Conservation (phyloP, 2,329 filamentous ascomycete species). For the Colletotrichum chlorophyti region DNA sequence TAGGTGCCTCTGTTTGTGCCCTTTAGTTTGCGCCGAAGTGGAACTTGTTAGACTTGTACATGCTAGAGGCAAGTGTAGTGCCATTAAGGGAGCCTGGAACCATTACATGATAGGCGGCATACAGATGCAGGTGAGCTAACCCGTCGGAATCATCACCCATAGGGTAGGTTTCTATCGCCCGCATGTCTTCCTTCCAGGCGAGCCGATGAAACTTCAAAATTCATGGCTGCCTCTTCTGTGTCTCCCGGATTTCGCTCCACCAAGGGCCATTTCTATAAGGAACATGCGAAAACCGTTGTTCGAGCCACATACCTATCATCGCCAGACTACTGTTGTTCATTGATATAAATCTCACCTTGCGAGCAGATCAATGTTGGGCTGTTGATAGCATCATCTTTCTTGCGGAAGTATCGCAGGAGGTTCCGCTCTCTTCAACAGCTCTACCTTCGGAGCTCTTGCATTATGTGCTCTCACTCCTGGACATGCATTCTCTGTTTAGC, state of each 20-base stretch:
- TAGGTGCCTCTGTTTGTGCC: no score
- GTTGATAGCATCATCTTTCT: slow-evolving; percentile 39
- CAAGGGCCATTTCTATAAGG: slow-evolving; percentile 30
- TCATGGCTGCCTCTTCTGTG: slow-evolving; percentile 3
- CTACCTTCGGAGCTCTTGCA: slow-evolving; percentile 40
- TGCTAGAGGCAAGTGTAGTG: no score
- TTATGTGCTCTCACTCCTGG: slow-evolving; percentile 35
- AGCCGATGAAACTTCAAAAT: neutral
- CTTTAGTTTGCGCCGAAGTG: no score
- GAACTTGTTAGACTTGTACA: no score
- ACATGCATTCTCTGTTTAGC: slow-evolving; percentile 39
- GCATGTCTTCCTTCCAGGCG: no score
- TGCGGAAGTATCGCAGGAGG: slow-evolving; percentile 26
- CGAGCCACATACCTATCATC: slow-evolving; percentile 36
- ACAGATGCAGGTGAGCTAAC: no score
- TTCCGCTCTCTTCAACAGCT: slow-evolving; percentile 37
- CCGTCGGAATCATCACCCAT: no score
- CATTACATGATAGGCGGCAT: no score
- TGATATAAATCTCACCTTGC: slow-evolving; percentile 40
- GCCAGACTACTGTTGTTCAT: slow-evolving; percentile 35
- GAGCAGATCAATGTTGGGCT: slow-evolving; percentile 34
- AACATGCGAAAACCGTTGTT: slow-evolving; percentile 38
- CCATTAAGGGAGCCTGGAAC: no score
- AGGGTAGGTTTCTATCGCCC: no score
- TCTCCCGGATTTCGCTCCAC: slow-evolving; percentile 47